These are phyloP conservation scores for Oldenlandia corymbosa DNA, from an alignment of 257 asterid genomes.

Conservation along the genomic window DNA sequence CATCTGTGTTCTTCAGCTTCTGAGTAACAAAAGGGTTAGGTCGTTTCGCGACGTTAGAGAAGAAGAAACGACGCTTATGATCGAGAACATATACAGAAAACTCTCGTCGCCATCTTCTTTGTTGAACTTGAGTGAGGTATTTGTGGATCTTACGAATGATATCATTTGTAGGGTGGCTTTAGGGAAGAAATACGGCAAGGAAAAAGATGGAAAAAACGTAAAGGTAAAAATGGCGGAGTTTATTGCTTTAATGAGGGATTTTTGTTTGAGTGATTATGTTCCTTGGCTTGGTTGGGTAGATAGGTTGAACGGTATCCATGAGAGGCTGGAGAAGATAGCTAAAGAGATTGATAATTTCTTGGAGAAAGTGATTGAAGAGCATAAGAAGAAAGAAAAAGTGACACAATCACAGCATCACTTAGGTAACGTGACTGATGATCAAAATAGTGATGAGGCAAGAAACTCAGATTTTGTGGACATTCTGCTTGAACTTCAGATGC, in stretches of 20 bases:
- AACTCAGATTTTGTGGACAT: constrained; percentile 36
- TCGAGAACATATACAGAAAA: no score
- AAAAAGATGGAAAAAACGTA: constrained; percentile 28
- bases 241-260: constrained; percentile 20
- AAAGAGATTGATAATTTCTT: constrained; percentile 33
- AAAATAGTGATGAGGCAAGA: not conserved
- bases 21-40: not conserved
- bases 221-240: constrained; percentile 21
- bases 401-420: not conserved
- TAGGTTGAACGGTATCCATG: constrained; percentile 26
- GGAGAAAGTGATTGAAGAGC: constrained; percentile 31
- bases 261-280: constrained; percentile 23
- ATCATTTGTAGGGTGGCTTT: constrained; percentile 33
- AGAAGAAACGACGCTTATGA: not conserved
- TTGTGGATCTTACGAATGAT: constrained; percentile 22
- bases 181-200: constrained; percentile 34
- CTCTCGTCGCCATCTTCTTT: no score
- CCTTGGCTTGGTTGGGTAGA: constrained; percentile 43
- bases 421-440: no score
- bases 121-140: constrained; percentile 27
- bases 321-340: constrained; percentile 24
- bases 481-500: constrained; percentile 36
- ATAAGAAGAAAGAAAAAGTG: not conserved
- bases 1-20: not conserved
- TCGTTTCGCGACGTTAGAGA: not conserved